Conservation (phyloP, 2,329 filamentous ascomycete genomes). For the Endocalyx cinctus region DNA sequence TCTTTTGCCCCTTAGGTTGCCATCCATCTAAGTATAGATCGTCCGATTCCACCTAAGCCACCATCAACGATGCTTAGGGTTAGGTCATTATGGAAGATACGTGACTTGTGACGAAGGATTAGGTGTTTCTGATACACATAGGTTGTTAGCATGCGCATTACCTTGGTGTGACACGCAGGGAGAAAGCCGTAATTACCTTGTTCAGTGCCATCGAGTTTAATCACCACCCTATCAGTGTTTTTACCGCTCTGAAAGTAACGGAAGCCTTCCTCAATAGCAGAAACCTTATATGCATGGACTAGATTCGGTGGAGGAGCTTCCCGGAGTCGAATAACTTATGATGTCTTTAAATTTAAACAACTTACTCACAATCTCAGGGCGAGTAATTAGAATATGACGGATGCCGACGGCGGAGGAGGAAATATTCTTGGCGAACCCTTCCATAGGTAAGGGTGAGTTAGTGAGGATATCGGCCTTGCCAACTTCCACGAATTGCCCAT, state of each 20-base stretch:
- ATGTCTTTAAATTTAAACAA: no score
- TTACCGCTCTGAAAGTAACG: not conserved
- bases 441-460: no score
- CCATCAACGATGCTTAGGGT: no score
- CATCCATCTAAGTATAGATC: constrained; percentile 3
- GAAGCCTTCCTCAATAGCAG: not conserved
- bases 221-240: not conserved
- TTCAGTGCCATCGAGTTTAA: not conserved
- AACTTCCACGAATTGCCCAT: no score
- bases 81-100: constrained; percentile 4
- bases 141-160: constrained; percentile 2
- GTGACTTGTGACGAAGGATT: constrained; percentile 1
- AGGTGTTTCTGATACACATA: constrained; percentile 1
- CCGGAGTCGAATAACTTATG: no score
- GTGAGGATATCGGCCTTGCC: no score
- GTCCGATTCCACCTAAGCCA: constrained; percentile 6
- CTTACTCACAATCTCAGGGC: no score
- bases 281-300: no score
- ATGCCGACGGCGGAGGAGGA: no score
- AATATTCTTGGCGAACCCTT: no score
- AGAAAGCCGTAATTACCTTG: not conserved
- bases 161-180: not conserved
- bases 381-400: no score
- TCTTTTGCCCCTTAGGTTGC: constrained; percentile 5
- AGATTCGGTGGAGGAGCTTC: no score